Conservation (phyloP, 1,139 yeast species). For the Trichomonascaceae sp. region DNA sequence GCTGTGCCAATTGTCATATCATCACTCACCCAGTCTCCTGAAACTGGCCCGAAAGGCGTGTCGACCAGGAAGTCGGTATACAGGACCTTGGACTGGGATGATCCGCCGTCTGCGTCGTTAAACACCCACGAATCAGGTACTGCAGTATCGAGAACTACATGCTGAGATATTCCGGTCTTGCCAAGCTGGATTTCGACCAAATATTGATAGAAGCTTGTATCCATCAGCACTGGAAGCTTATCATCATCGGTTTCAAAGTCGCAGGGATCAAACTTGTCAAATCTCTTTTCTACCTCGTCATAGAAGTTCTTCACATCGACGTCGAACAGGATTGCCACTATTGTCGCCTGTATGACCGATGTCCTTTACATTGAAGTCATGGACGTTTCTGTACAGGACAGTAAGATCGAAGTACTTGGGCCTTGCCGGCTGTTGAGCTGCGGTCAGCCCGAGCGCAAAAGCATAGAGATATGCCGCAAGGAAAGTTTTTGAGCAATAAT, state of each 20-base stretch:
- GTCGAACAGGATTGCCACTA: background rate
- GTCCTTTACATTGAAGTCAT: background rate
- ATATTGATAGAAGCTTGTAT: constrained; percentile 23
- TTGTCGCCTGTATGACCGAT: background rate
- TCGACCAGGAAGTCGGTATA: constrained; percentile 19
- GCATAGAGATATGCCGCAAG: background rate
- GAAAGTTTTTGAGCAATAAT: background rate
- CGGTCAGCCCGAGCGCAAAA: background rate
- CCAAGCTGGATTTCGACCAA: constrained; percentile 38
- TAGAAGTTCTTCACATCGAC: background rate
- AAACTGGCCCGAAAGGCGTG: constrained; percentile 25
- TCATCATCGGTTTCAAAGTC: background rate
- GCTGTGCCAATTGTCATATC: constrained; percentile 36
- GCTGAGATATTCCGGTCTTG: constrained; percentile 35
- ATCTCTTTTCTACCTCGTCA: background rate
- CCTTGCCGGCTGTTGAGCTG: background rate
- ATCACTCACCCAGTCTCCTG: constrained; percentile 48
- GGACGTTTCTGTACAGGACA: background rate
- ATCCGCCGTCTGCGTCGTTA: constrained; percentile 28
- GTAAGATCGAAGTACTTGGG: background rate
- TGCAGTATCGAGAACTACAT: constrained; percentile 42
- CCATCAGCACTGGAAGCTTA: background rate
- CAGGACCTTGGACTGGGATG: background rate
- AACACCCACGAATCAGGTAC: constrained; percentile 43
- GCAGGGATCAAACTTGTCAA: background rate